A percentile compares a stretch with the other conserved stretches of the same genome.
phyloP scores from a whole-genome alignment of 495 filamentous ascomycete species.

The Aspergillus diversus region DNA sequence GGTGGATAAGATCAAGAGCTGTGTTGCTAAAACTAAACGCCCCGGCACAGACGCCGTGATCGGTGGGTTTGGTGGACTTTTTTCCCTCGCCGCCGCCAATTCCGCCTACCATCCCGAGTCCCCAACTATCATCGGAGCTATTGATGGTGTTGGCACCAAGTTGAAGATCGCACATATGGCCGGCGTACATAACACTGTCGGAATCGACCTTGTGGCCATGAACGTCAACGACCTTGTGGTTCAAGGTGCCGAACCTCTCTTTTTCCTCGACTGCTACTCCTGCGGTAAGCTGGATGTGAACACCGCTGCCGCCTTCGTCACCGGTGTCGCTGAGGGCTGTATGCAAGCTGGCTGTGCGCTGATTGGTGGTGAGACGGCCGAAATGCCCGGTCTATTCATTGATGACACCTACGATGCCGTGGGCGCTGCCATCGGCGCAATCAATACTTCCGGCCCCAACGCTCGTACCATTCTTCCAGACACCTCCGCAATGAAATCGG shows the following conservation, averaged over 20 bases:
- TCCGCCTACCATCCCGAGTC: conserved; percentile 66
- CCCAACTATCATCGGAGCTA: conserved; percentile 83
- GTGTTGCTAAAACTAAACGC: conserved; percentile 75
- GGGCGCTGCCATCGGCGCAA: conserved; percentile 83
- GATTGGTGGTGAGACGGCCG: conserved; percentile 93
- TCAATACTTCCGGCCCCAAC: conserved; percentile 57
- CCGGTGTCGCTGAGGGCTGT: conserved; percentile 86
- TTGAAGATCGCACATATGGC: conserved; percentile 90
- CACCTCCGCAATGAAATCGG: conserved; percentile 71
- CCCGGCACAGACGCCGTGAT: conserved; percentile 89
- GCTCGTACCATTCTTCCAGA: conserved; percentile 70
- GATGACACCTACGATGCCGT: conserved; percentile 87
- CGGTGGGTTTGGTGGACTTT: conserved; percentile 91
- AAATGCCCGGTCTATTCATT: conserved; percentile 93
- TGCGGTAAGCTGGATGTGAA: conserved; percentile 80
- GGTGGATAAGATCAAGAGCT: conserved; percentile 83
- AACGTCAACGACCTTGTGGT: conserved; percentile 97
- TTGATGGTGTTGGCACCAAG: conserved; percentile 97
- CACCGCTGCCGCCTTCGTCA: conserved; percentile 78
- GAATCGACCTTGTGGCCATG: conserved; percentile 97
- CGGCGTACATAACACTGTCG: conserved; percentile 87
- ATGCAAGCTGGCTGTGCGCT: conserved; percentile 81
- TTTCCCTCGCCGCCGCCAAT: conserved; percentile 74
- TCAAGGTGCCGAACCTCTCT: conserved; percentile 89
- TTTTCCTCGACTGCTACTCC: conserved; percentile 96